A percentile compares a stretch with the other conserved stretches of the same genome.
These are phyloP conservation scores for Citrus maxima DNA, from an alignment of 345 rosid species.

Conservation along the genomic window DNA sequence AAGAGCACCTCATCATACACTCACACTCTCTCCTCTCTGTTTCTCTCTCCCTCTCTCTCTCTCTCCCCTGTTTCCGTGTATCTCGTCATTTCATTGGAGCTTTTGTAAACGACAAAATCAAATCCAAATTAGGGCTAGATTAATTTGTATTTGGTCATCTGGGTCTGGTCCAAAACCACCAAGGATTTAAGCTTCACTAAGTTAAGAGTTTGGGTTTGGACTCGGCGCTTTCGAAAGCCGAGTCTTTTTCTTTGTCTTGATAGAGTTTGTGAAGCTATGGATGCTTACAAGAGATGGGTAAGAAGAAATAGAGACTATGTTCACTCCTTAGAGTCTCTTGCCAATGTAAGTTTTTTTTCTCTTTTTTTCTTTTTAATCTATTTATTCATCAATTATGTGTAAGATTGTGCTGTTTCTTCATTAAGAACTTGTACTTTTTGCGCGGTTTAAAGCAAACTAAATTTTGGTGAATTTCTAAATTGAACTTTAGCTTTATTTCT, in stretches of 20 bases:
- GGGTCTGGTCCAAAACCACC: constrained; percentile 13
- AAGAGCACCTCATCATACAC: background rate
- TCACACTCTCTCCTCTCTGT: background rate
- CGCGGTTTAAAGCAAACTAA: background rate
- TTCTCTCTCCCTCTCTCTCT: background rate
- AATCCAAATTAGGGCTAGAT: background rate
- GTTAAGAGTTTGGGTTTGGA: constrained; percentile 6
- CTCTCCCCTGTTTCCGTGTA: background rate
- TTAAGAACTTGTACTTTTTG: background rate
- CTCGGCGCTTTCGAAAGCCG: constrained; percentile 5
- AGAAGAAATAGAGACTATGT: constrained; percentile 82
- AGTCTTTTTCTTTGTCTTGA: background rate
- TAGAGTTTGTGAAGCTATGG: constrained; percentile 50
- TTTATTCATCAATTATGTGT: background rate
- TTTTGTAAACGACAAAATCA: background rate
- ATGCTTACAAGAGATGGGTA: constrained; percentile 87
- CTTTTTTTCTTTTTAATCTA: background rate
- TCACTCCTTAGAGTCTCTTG: constrained; percentile 86
- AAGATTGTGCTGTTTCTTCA: background rate
- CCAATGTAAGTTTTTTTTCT: constrained; percentile 57
- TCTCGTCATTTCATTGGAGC: background rate
- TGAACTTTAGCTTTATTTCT: background rate
- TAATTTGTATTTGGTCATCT: background rate
- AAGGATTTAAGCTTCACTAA: background rate
- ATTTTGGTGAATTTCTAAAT: background rate